Evolutionary conservation across 352 stramenopile genomes (phyloP), one percentile per base, ranked within the genome.

Genomic region (Phytophthora litchii): DNA sequence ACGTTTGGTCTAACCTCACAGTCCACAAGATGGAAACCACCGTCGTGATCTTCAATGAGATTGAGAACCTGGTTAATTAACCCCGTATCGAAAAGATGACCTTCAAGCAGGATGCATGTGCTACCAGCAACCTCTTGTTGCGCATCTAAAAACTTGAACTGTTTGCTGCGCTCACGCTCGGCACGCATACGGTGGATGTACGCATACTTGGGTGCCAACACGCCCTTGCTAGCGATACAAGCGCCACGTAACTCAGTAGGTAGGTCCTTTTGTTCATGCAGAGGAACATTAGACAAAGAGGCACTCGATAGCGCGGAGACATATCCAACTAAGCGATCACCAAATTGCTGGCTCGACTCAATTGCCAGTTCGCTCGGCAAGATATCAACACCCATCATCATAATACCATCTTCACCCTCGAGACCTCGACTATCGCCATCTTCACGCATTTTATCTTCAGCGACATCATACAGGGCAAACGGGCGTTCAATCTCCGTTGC

Each of bases 31-130:
- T 95, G 74, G 61, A 98, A 98, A 1, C 82, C 77, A 49, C 91
- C 94, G 19, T 72, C 70, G 56, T 94, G 78, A 14, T 84, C 67
- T 59, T 98, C 95, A 52, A 98, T 92, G 12, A 97, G 77, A 74
- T 98, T 96, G 11, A 98, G 74, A 7, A 98, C 73, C 59, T 97
- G 86, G 70, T 98, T 98, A 68, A 99, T 98, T 19, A 98, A 70
- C 21, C 92, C 92, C 9, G 88, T 97, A 82, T 99, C 96, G 68
- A 99, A 99, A 32, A 99, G 75, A 67, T 99, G 95, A 2, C 95
- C 96, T 52, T 97, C 72, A 4, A 97, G 62, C 2, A 88, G 70
- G 27, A 97, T 17, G 38, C 88, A 94, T 1, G 85, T 94, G 66
- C 74, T 92, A 9, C 85, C 85, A 3, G 80, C 86, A 16, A 95